These are phyloP conservation scores for Rhodotorula sp. DNA, from an alignment of 1,284 basidiomycete genomes.

Conservation along the genomic window DNA sequence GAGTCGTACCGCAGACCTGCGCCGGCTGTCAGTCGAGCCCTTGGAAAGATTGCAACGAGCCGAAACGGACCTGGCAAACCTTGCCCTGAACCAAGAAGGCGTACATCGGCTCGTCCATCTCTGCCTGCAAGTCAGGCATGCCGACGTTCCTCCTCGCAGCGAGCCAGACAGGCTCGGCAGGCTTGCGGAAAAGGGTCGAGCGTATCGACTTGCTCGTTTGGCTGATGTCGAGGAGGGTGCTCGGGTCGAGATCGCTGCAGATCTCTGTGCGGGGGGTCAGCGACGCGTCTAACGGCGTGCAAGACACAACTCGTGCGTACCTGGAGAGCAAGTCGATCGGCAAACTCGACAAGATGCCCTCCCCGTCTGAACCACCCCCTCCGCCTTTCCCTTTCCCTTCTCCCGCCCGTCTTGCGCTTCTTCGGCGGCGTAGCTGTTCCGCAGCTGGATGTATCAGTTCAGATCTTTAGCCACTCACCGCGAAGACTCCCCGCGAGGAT, in stretches of 20 bases:
- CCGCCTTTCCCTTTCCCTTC: no score
- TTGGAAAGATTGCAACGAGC: no score
- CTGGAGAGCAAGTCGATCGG: neutral
- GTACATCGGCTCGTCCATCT: neutral
- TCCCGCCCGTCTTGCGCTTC: no score
- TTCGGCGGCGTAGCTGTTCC: no score
- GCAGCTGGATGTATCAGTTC: no score
- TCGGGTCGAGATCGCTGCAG: neutral
- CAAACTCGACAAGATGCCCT: no score
- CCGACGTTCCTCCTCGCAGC: neutral
- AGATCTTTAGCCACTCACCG: no score
- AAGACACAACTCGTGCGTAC: neutral
- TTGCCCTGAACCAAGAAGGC: neutral
- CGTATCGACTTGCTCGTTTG: neutral
- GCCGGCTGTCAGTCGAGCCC: neutral
- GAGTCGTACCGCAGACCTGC: neutral
- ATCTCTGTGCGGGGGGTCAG: neutral
- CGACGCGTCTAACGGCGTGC: neutral
- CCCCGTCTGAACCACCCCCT: no score
- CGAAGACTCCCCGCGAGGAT: no score
- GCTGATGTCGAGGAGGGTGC: neutral
- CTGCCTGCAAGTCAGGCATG: neutral
- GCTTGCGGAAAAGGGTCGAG: neutral
- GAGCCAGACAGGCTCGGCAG: neutral
- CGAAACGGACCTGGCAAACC: neutral